Base-by-base conservation (phyloP, 2,329 filamentous ascomycete species). In the Xylariaceae sp. region DNA sequence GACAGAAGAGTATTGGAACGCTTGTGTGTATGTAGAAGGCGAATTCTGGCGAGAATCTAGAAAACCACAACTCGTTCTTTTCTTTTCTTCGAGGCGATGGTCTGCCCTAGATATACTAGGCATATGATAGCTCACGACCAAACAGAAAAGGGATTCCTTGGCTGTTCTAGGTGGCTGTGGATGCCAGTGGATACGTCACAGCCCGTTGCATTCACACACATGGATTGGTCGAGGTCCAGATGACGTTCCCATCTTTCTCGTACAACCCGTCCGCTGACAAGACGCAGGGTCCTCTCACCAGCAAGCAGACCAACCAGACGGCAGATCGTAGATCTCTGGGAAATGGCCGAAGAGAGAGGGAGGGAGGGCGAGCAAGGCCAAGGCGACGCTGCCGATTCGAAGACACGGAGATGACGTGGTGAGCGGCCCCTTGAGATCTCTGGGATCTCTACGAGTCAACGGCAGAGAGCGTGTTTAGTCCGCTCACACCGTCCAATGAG, bases 51-150 rank as follows among this genome's bases (percentile, higher is more conserved):
- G 69, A 68, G 23, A 30, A 30, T 30, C 23, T 30, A 30, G 23
- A 30, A 30, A 30, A 30, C 23, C 3, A 30, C 23, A 30, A 30
- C 4, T 30, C 23, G 23, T 30, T 30, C 23, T 30, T 30, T 30
- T 30, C 23, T 5, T 30, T 30, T 30, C 23, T 51, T 61, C 51
- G 37, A 42, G 30, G 59, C 58, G 58, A 56, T 62, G 58, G 66
- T 58, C 64, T 66, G 62, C 62, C 67, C 65, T 63, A 67, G 60
- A 65, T 66, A 68, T 66, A 65, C 39, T 51, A 51, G 11, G 42
- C 13, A 55, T 51, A 50, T 39, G 53, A 54, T 52, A 52, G 62
- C 63, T 61, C 45, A 50, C 47, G 56, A 51, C 39, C 23, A 4
- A 30, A 18, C 44, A 58, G 47, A 39, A 30, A 51, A 58, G 35